Evolutionary conservation across 345 rosid species (phyloP).

Genomic region (Turnera subulata): DNA sequence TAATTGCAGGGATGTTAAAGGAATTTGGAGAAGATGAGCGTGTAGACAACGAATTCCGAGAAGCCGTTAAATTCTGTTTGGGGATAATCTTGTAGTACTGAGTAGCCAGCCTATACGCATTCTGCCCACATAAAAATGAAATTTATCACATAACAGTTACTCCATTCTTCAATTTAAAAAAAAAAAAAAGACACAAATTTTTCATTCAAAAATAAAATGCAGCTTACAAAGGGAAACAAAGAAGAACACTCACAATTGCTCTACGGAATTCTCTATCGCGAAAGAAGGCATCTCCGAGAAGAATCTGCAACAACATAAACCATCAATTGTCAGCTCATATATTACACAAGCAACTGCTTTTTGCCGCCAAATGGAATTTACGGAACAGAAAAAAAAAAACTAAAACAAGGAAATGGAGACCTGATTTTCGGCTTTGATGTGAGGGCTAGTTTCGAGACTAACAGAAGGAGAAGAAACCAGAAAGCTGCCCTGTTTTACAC

Average conservation of each 20-base stretch:
- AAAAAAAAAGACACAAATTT: not conserved
- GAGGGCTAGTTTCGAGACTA: slow-evolving; percentile 69
- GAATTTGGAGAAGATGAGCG: slow-evolving; percentile 85
- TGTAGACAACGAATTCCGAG: slow-evolving; percentile 64
- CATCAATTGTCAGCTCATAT: too few relatives aligned
- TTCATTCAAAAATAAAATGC: too few relatives aligned
- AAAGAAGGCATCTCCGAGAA: slow-evolving; percentile 81
- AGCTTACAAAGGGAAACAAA: not conserved
- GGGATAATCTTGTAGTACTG: slow-evolving; percentile 70
- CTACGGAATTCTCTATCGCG: slow-evolving; percentile 78
- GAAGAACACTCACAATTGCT: slow-evolving; percentile 78
- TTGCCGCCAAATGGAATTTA: too few relatives aligned
- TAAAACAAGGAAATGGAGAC: slow-evolving; percentile 22
- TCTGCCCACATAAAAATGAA: slow-evolving; percentile 34
- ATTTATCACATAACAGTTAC: not conserved
- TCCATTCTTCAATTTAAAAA: not conserved
- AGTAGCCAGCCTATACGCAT: slow-evolving; percentile 79
- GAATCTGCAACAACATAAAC: slow-evolving; percentile 44
- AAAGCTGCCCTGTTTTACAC: slow-evolving; percentile 61
- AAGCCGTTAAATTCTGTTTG: slow-evolving; percentile 59
- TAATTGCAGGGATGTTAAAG: slow-evolving; percentile 52
- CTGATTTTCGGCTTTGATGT: slow-evolving; percentile 87
- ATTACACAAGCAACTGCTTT: too few relatives aligned
- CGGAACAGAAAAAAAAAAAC: not conserved
- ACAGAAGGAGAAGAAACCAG: slow-evolving; percentile 75